phyloP scores from a whole-genome alignment of 2,329 filamentous ascomycete species.

The Fusarium abutilonis region DNA sequence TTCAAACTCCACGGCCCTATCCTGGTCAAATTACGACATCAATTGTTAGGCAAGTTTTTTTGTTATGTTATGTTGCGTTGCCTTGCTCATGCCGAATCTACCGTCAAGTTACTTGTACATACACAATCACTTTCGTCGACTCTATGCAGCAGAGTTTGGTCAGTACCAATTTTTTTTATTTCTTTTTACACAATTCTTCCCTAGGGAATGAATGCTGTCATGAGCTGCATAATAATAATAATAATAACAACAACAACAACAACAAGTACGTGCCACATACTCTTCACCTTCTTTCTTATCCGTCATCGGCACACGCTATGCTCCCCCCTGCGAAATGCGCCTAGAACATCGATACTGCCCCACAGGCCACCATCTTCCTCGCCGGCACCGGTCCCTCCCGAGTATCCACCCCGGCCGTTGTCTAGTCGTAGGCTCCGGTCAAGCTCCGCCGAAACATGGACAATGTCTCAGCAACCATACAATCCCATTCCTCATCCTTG shows the following conservation, averaged over 20 bases:
- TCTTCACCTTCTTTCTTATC: conserved; percentile 28
- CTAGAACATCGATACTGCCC: conserved; percentile 5
- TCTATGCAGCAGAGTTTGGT: too few species aligned
- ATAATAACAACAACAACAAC: too few species aligned
- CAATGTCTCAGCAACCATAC: conserved; percentile 26
- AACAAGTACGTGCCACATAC: conserved; percentile 3
- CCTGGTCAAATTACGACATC: conserved; percentile 35
- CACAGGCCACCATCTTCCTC: conserved; percentile 15
- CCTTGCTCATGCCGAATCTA: conserved; percentile 7
- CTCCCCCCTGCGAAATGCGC: conserved; percentile 5
- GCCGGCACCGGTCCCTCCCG: conserved; percentile 42
- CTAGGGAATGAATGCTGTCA: too few species aligned
- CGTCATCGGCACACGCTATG: conserved; percentile 34
- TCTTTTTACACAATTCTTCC: too few species aligned
- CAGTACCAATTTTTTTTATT: too few species aligned
- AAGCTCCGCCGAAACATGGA: conserved; percentile 29
- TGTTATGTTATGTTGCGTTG: not conserved
- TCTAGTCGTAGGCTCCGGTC: conserved; percentile 27
- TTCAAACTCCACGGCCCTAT: conserved; percentile 12
- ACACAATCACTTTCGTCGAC: too few species aligned
- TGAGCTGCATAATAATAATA: too few species aligned
- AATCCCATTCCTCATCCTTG: conserved; percentile 28
- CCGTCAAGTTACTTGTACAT: too few species aligned
- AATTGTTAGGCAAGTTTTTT: not conserved
- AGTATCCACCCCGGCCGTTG: conserved; percentile 36